A percentile compares a stretch with the other conserved stretches of the same genome.
Evolutionary conservation across 139 green algal genomes (phyloP).

Genomic region (Auxenochlorella pyrenoidosa): DNA sequence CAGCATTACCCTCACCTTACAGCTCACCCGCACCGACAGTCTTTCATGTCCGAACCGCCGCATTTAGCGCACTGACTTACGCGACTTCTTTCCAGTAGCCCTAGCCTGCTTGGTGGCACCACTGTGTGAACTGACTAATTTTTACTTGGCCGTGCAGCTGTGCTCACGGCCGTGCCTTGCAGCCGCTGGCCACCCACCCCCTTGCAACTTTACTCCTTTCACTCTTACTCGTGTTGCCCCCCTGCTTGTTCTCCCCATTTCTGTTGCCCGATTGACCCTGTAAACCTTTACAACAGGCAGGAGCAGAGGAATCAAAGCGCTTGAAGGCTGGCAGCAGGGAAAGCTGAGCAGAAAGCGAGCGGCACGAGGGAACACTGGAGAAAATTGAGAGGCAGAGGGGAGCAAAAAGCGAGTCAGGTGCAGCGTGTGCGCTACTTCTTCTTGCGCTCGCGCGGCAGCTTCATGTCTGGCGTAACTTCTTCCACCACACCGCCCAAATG

Average conservation of each 20-base stretch:
- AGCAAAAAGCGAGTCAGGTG: no score
- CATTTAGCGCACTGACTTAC: slow-evolving; percentile 13
- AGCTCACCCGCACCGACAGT: neutral
- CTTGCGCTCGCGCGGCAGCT: slow-evolving; percentile 37
- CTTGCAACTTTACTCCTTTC: neutral
- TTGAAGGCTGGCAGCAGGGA: no score
- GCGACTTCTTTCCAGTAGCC: neutral
- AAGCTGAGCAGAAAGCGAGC: neutral
- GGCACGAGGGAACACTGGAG: neutral
- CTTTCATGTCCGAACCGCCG: slow-evolving; percentile 7
- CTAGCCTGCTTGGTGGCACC: neutral
- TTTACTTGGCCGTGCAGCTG: neutral
- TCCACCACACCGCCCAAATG: slow-evolving; percentile 30
- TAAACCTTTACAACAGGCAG: neutral
- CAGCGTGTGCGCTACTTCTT: slow-evolving; percentile 6
- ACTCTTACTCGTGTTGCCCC: neutral
- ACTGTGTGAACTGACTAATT: neutral
- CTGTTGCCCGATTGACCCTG: neutral
- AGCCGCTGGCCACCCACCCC: neutral
- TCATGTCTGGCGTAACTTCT: slow-evolving; percentile 31
- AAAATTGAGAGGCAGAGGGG: no score
- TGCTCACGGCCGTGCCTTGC: no score
- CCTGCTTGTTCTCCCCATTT: neutral
- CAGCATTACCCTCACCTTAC: neutral
- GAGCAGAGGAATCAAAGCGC: neutral